Evolutionary conservation across 352 stramenopile species (phyloP).

Genomic region (Globisporangium middletonii): DNA sequence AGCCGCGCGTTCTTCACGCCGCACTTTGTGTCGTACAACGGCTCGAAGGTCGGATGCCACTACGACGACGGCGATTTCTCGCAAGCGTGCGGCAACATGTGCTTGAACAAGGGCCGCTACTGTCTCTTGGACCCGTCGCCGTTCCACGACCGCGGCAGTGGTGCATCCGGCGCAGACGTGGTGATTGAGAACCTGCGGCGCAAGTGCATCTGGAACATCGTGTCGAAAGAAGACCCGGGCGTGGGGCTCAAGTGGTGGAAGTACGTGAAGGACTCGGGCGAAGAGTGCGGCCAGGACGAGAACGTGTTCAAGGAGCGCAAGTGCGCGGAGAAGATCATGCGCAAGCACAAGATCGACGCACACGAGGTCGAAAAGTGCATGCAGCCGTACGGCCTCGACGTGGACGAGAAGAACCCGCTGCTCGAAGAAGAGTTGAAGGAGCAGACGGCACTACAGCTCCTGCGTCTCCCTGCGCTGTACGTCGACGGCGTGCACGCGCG

Average conservation of each 20-base stretch:
- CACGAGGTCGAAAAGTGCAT: constrained; percentile 92
- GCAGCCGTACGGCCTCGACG: constrained; percentile 84
- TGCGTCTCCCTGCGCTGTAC: constrained; percentile 91
- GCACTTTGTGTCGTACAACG: constrained; percentile 96
- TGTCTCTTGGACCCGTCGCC: constrained; percentile 93
- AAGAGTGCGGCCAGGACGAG: constrained; percentile 81
- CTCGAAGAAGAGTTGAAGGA: constrained; percentile 88
- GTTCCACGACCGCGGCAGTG: constrained; percentile 91
- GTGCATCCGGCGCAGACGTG: constrained; percentile 93
- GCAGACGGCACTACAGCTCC: constrained; percentile 87
- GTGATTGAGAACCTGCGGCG: constrained; percentile 91
- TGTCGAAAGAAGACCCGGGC: constrained; percentile 66
- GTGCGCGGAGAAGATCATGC: constrained; percentile 90
- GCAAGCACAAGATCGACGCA: constrained; percentile 79
- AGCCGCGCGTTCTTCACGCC: constrained; percentile 94
- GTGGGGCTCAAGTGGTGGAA: constrained; percentile 93
- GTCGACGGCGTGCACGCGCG: constrained; percentile 93
- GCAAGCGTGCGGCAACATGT: constrained; percentile 94
- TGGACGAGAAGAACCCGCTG: constrained; percentile 85
- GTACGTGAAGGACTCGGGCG: constrained; percentile 91
- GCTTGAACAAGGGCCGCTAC: constrained; percentile 96
- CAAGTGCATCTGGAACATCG: constrained; percentile 94
- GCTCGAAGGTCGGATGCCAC: constrained; percentile 89
- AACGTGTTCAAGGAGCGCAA: constrained; percentile 81
- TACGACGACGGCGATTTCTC: constrained; percentile 43